Evolutionary conservation across 805 yeast genomes (phyloP), one percentile per base, ranked within the genome.

Genomic region (Sugiyamaella americana): DNA sequence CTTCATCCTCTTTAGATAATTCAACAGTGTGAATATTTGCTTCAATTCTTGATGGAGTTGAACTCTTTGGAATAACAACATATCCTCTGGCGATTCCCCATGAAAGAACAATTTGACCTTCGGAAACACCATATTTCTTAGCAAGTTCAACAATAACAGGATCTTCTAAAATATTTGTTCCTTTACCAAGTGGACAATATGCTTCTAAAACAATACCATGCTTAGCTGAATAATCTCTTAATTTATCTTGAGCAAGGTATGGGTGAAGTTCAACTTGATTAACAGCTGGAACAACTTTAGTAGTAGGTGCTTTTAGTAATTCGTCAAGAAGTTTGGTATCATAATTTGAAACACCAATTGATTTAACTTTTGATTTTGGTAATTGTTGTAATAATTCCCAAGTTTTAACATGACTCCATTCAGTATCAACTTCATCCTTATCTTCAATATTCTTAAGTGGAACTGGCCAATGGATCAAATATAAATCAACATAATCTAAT

Each of bases 231-330:
- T 60, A 82, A 24, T 74, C 71, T 37, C 74, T 59, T 53, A 85
- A 29, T 54, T 79, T 78, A 8, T 64, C 68, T 63, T 84, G 88
- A 38, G 84, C 84, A 49, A 82, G 70, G 51, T 73, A 73, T 40
- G 88, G 87, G 64, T 86, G 94, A 34, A 79, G 66, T 68, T 86
- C 95, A 49, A 84, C 72, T 70, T 87, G 95, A 65, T 81, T 78
- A 37, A 73, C 78, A 10, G 77, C 86, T 3, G 95, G 95, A 34
- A 70, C 72, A 41, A 76, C 61, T 55, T 51, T 56, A 40, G 64
- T 58, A 23, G 55, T 49, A 29, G 58, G 48, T n/a, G 51, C 51
- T n/a, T 45, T 50, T 44, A 83, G 68, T 49, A 85, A 66, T 43
- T 65, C 71, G 49, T 73, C 66, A 51, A 82, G 58, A 53, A 76